These are phyloP conservation scores for Ormosia semicastrata DNA, from an alignment of 306 rosid genomes.

Conservation along the genomic window DNA sequence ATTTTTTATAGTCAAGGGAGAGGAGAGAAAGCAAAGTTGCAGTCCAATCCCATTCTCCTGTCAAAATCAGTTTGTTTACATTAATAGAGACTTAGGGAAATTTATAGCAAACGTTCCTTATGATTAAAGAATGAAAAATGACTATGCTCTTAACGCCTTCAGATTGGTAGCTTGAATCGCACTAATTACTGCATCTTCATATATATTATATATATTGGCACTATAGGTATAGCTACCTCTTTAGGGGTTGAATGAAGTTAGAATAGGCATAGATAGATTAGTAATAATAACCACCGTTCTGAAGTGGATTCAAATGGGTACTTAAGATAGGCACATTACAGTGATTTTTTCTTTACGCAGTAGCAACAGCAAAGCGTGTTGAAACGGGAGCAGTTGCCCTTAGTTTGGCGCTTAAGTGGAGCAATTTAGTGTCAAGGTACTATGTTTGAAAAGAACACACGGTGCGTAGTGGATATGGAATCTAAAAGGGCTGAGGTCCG, in stretches of 20 bases:
- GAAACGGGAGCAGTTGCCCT: no score
- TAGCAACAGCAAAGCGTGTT: no score
- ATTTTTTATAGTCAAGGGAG: neutral
- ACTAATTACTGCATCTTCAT: no score
- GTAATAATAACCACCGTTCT: neutral
- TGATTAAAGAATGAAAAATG: neutral
- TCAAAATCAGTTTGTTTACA: neutral
- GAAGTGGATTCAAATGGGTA: no score
- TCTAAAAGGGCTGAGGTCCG: no score
- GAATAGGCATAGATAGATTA: neutral
- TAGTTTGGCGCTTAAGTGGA: no score
- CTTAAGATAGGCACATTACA: no score
- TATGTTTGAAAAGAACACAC: no score
- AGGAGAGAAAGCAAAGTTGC: slow-evolving; percentile 11
- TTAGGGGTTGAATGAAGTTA: neutral
- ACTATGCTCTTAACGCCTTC: neutral
- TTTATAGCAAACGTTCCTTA: neutral
- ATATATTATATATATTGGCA: neutral
- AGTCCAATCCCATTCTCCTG: neutral
- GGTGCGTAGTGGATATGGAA: no score
- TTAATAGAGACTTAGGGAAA: neutral
- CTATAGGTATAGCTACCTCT: neutral
- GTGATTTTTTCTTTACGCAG: no score
- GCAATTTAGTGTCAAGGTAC: no score
- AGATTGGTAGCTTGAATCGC: no score